Conservation (phyloP, 129 eudicot genomes). For the Mikania micrantha region DNA sequence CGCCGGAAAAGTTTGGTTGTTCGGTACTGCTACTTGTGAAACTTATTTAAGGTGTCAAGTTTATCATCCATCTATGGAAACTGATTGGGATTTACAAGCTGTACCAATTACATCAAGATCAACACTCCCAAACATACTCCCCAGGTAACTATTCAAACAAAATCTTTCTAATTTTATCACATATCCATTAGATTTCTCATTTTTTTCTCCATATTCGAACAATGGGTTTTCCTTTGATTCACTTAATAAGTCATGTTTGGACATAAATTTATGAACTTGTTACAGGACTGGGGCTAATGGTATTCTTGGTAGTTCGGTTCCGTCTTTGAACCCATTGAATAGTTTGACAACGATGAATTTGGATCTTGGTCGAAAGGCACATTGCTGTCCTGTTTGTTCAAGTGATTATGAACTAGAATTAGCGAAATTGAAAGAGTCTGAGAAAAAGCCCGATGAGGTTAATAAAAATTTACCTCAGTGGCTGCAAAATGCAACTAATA, state of each 20-base stretch:
- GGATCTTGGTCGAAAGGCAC: slow-evolving; percentile 29
- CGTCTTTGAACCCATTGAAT: slow-evolving; percentile 45
- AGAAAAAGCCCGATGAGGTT: slow-evolving; percentile 43
- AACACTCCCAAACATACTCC: slow-evolving; percentile 52
- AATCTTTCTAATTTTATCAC: background rate
- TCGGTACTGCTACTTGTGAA: slow-evolving; percentile 93
- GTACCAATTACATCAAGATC: slow-evolving; percentile 82
- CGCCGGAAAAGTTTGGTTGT: slow-evolving; percentile 55
- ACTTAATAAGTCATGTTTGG: background rate
- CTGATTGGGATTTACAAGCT: slow-evolving; percentile 92
- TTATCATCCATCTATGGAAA: slow-evolving; percentile 86
- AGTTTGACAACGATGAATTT: slow-evolving; percentile 30
- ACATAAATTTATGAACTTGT: slow-evolving; percentile 1
- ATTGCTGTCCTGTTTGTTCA: slow-evolving; percentile 61
- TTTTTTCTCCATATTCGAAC: no score
- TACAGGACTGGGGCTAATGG: slow-evolving; percentile 58
- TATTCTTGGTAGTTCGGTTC: slow-evolving; percentile 48
- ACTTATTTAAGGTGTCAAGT: slow-evolving; percentile 91
- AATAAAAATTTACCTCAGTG: slow-evolving; percentile 67
- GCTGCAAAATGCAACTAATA: slow-evolving; percentile 61
- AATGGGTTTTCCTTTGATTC: background rate
- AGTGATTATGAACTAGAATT: slow-evolving; percentile 62
- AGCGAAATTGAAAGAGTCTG: slow-evolving; percentile 41
- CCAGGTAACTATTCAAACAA: slow-evolving; percentile 43
- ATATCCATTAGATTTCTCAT: no score